Conservation (phyloP, 148 eudicot species). For the Vaccinium darrowii region DNA sequence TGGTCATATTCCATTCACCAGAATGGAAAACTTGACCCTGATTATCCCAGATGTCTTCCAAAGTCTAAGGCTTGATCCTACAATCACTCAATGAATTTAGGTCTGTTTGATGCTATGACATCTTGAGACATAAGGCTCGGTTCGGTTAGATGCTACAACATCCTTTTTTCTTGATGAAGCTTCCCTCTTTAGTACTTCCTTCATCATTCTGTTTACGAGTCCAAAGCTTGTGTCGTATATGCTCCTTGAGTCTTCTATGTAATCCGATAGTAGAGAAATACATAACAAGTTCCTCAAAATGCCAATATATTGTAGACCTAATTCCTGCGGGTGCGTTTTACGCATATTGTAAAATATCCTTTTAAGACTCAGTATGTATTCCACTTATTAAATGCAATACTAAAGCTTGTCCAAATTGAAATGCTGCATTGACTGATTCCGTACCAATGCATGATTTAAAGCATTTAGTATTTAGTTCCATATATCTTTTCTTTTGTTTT, state of each 20-base stretch:
- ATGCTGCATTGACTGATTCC: neutral
- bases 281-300: neutral
- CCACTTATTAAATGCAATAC: neutral
- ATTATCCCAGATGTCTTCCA: neutral
- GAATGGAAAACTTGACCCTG: neutral
- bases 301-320: neutral
- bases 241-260: neutral
- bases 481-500: neutral
- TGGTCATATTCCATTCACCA: neutral
- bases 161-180: neutral
- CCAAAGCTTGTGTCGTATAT: neutral
- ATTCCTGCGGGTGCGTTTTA: neutral
- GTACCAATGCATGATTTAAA: neutral
- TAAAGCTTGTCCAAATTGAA: neutral
- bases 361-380: neutral
- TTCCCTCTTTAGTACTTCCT: neutral
- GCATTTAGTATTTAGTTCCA: constrained; percentile 1
- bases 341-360: neutral
- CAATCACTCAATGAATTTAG: neutral
- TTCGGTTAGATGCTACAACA: neutral
- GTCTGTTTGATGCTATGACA: neutral
- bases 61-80: neutral
- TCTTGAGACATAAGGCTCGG: too few relatives aligned
- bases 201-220: neutral
- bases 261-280: neutral